phyloP scores from a whole-genome alignment of 495 filamentous ascomycete species.

The Aspergillus nidulans region DNA sequence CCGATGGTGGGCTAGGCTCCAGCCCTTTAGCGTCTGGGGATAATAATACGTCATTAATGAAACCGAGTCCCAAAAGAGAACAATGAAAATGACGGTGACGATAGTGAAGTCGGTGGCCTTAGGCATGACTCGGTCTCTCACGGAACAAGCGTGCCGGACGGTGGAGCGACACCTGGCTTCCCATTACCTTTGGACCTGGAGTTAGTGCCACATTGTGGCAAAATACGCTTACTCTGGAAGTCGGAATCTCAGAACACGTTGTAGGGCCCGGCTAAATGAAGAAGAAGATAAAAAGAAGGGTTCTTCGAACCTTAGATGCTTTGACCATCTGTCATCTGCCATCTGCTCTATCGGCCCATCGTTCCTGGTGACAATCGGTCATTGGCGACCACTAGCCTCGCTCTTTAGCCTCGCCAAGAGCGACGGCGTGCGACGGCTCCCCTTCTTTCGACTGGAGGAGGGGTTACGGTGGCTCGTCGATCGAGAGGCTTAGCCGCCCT shows the following conservation, averaged over 20 bases:
- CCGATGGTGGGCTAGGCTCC: not conserved
- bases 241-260: too few species aligned
- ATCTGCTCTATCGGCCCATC: not conserved
- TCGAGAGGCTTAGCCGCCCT: conserved; percentile 18
- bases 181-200: too few species aligned
- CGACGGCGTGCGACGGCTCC: not conserved
- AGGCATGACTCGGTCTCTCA: not conserved
- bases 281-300: not conserved
- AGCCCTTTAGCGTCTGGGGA: not conserved
- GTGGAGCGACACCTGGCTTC: not conserved
- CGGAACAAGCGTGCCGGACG: not conserved
- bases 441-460: conserved; percentile 12
- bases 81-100: not conserved
- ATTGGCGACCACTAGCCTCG: too few species aligned
- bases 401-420: conserved; percentile 1
- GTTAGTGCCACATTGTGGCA: not conserved
- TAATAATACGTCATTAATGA: not conserved
- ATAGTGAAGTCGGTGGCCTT: not conserved
- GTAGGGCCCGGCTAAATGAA: too few species aligned
- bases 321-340: conserved; percentile 4
- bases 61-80: not conserved
- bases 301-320: not conserved
- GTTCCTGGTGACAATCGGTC: conserved; percentile 3
- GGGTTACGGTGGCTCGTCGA: conserved; percentile 18
- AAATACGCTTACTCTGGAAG: not conserved